A percentile compares a stretch with the other conserved stretches of the same genome.
These are phyloP conservation scores for Ogataea siamensis DNA, from an alignment of 805 yeast species.

Conservation along the genomic window DNA sequence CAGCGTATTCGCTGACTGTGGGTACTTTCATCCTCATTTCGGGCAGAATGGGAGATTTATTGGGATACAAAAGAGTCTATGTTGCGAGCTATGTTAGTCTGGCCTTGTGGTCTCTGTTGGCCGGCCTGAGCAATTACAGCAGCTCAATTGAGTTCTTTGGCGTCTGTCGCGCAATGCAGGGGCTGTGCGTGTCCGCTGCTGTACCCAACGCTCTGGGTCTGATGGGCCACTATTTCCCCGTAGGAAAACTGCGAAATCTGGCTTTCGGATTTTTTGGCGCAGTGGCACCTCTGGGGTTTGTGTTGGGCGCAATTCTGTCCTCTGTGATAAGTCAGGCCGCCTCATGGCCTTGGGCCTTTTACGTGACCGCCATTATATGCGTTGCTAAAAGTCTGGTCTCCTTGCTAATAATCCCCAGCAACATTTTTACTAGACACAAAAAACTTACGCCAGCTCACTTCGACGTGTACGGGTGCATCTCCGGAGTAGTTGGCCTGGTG, in stretches of 20 bases:
- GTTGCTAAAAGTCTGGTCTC: conserved; percentile 33
- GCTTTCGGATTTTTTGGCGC: conserved; percentile 59
- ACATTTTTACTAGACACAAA: conserved; percentile 19
- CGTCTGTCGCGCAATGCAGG: conserved; percentile 59
- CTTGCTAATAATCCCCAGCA: conserved; percentile 39
- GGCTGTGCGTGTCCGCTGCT: conserved; percentile 59
- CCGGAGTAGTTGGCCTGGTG: conserved; percentile 60
- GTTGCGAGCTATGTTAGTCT: conserved; percentile 56
- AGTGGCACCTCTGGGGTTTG: conserved; percentile 62
- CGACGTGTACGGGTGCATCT: conserved; percentile 52
- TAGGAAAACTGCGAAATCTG: conserved; percentile 49
- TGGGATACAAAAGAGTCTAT: conserved; percentile 58
- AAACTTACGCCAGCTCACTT: conserved; percentile 26
- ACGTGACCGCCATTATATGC: conserved; percentile 43
- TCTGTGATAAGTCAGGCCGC: conserved; percentile 43
- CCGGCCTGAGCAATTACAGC: conserved; percentile 56
- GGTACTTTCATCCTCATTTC: conserved; percentile 70
- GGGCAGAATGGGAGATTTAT: conserved; percentile 71
- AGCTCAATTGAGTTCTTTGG: conserved; percentile 49
- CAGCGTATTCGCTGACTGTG: conserved; percentile 65
- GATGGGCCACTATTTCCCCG: conserved; percentile 44
- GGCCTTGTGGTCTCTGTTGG: conserved; percentile 54
- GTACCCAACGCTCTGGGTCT: conserved; percentile 63
- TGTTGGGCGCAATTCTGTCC: conserved; percentile 52
- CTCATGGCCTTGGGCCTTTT: conserved; percentile 65